Conservation (phyloP, 805 yeast species). For the Wickerhamiella parazyma region DNA sequence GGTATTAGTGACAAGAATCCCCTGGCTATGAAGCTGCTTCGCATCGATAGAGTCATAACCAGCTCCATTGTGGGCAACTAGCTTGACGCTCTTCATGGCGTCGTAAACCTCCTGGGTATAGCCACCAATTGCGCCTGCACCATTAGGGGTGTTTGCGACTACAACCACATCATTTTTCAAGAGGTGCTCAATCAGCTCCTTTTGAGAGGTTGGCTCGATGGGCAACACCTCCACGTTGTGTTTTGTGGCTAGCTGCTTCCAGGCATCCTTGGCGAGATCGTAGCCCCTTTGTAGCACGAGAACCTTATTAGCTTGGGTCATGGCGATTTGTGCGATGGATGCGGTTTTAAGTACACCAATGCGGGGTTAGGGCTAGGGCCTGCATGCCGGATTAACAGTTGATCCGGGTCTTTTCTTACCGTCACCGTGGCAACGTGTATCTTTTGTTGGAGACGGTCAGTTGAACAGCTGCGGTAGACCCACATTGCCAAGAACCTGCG, state of each 20-base stretch:
- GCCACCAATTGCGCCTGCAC: conserved; percentile 31
- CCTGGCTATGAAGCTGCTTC: conserved; percentile 28
- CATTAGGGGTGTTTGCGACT: conserved; percentile 34
- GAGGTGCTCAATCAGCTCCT: conserved; percentile 30
- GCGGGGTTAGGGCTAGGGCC: neutral
- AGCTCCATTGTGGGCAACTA: conserved; percentile 40
- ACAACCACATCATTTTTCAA: conserved; percentile 28
- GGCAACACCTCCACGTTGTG: conserved; percentile 34
- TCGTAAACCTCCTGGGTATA: conserved; percentile 33
- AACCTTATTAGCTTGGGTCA: conserved; percentile 28
- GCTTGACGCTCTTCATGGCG: conserved; percentile 30
- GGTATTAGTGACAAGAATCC: conserved; percentile 39
- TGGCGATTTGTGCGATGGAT: no score
- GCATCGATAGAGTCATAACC: conserved; percentile 41
- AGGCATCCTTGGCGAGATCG: conserved; percentile 45
- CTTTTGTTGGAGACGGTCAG: no score
- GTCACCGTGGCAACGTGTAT: no score
- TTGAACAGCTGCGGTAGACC: no score
- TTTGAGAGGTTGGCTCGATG: conserved; percentile 28
- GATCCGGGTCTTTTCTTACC: no score
- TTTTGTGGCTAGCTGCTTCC: conserved; percentile 40
- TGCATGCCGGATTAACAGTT: neutral
- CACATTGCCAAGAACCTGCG: no score
- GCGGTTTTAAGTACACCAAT: no score
- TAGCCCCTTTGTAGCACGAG: conserved; percentile 49